A percentile compares a stretch with the other conserved stretches of the same genome.
These are phyloP conservation scores for Hyphopichia wangnamkhiaoensis DNA, from an alignment of 1,139 yeast species.

Conservation along the genomic window DNA sequence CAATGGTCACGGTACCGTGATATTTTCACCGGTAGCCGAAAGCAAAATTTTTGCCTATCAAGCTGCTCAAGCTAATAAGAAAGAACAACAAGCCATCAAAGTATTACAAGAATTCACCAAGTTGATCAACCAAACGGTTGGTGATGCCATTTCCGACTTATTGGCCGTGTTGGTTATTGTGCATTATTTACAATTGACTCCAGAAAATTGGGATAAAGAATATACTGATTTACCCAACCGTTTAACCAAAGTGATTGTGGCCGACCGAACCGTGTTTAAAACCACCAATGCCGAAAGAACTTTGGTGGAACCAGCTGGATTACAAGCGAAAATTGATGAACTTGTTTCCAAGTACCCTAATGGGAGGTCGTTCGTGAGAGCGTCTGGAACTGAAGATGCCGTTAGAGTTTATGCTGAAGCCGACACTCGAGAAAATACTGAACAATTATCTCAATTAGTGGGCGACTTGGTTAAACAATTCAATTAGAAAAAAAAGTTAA, in stretches of 20 bases:
- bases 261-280: conserved; percentile 74
- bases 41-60: conserved; percentile 28
- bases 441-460: conserved; percentile 33
- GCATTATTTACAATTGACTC: conserved; percentile 53
- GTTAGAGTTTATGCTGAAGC: conserved; percentile 97
- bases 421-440: conserved; percentile 37
- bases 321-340: conserved; percentile 73
- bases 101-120: conserved; percentile 60
- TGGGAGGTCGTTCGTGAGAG: conserved; percentile 92
- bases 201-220: conserved; percentile 72
- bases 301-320: conserved; percentile 71
- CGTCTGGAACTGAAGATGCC: conserved; percentile 98
- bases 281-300: conserved; percentile 92
- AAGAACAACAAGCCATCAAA: conserved; percentile 44
- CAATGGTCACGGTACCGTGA: conserved; percentile 98
- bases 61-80: conserved; percentile 17
- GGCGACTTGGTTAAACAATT: conserved; percentile 29
- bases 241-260: conserved; percentile 76
- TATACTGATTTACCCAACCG: conserved; percentile 88
- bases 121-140: conserved; percentile 92
- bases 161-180: conserved; percentile 72
- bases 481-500: too few species aligned
- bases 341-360: conserved; percentile 55
- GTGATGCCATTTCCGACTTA: conserved; percentile 93
- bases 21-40: conserved; percentile 66